Evolutionary conservation across 192 early-diverging fungal species (phyloP), one percentile per base, ranked within the genome.

Genomic region (Irineochytrium annulatum): DNA sequence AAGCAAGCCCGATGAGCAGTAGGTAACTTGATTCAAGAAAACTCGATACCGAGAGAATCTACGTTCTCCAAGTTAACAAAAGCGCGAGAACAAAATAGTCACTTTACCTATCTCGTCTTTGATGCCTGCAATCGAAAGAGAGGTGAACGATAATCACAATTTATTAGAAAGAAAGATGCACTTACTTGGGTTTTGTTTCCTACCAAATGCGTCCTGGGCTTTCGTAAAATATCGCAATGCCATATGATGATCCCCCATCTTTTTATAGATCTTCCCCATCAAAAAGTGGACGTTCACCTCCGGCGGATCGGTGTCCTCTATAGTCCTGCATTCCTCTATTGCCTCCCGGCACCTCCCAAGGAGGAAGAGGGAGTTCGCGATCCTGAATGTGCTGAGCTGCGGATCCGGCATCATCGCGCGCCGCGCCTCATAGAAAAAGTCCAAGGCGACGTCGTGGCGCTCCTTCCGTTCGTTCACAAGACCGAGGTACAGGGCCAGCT

Each of bases 401-500:
- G 72, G 67, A 48, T 72, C 59, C 20, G 78, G 82, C 57, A 75
- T 63, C n/a, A 78, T 49, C 63, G 43, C 30, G 34, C 77, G 73
- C 1, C 87, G 87, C 13, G 75, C 64, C 62, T 86, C 76, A 62
- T 87, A 93, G n/a, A n/a, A n/a, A 4, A 84, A 63, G 2, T 35
- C 39, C 0, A 87, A 68, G 2, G 92, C 89, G 27, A 78, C 73
- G 0, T 65, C 55, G 33, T 64, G 66, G 73, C 71, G 19, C 74
- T 77, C 72, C 88, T 87, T 51, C 77, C 78, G 35, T 28, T 34
- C 3, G 32, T 65, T 65, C 68, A 92, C 83, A 26, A 78, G 74
- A n/a, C 88, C 93, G 0, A 89, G 69, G 28, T 83, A 84, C 48
- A 82, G 84, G 17, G 89, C 70, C 29, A 93, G 63, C 26, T 92